Base-by-base conservation (phyloP, 306 rosid genomes). In the Calophaca sinica region DNA sequence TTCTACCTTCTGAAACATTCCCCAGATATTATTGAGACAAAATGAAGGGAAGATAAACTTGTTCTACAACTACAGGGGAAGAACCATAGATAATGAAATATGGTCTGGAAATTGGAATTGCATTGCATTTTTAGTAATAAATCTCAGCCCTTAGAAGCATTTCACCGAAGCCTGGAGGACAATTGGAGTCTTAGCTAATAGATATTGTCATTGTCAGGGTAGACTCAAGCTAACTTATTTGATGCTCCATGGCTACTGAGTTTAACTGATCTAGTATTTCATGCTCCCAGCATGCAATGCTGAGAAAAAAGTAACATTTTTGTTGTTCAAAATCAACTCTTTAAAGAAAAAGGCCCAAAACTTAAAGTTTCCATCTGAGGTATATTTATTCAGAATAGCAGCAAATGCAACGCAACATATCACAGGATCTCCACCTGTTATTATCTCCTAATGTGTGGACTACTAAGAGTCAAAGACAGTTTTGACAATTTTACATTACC, bases 41-140 rank as follows among this genome's bases (percentile, higher is more conserved):
- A 62, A 42, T 69, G 42, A 59, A 67, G 39, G 73, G 53, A 2
- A 32, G 32, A 68, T 50, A 63, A 33, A 60, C 62, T 45, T 58
- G 51, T 66, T 46, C 60, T 15, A 65, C 32, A 73, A 38, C 50
- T 59, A 61, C 50, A 80, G 26, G 75, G 49, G 44, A 80, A 73
- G 58, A 62, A 62, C 36, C 44, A 51, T 31, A 54, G 38, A 31
- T 9, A 44, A 55, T 29, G 42, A 36, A 28, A 29, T 14, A 10
- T 58, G 35, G 7, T 58, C 26, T 3, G 45, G 45, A 41, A 41
- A 41, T 6, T 38, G n/a, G 32, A 50, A 12, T 26, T 57, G 55
- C 1, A 20, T 20, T 20, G 26, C 26, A 20, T 9, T 49, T 31
- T 26, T 46, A 55, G 20, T 10, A 36, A 38, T 6, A 69, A 69